These are phyloP conservation scores for Cystofilobasidium macerans DNA, from an alignment of 768 basidiomycete genomes.

Conservation along the genomic window DNA sequence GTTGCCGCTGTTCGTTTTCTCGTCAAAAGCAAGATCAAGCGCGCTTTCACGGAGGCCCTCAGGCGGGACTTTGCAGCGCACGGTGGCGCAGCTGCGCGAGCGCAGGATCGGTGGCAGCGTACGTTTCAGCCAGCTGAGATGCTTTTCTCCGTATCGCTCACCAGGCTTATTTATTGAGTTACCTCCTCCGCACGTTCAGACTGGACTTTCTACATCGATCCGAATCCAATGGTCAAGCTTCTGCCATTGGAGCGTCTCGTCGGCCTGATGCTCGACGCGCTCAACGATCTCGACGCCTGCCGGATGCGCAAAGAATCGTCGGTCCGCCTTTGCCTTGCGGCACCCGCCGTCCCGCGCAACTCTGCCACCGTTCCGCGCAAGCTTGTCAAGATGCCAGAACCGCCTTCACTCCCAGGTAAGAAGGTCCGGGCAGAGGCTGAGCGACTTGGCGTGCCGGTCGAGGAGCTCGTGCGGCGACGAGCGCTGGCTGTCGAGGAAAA, in stretches of 20 bases:
- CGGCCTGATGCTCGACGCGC: not conserved
- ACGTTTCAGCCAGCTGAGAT: not conserved
- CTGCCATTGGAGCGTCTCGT: not conserved
- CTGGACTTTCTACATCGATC: not conserved
- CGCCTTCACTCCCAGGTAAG: too few species aligned
- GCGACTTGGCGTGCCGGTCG: too few species aligned
- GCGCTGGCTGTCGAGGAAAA: too few species aligned
- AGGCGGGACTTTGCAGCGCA: not conserved
- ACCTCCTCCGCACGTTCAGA: not conserved
- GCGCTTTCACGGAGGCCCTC: not conserved
- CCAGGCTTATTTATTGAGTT: not conserved
- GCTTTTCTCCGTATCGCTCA: too few species aligned
- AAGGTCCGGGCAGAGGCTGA: too few species aligned
- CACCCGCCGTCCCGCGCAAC: too few species aligned
- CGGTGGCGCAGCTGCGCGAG: not conserved
- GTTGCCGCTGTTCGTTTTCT: not conserved
- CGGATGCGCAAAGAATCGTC: too few species aligned
- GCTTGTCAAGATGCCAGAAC: too few species aligned
- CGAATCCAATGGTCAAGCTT: not conserved
- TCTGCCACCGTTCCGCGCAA: too few species aligned
- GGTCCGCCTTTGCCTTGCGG: too few species aligned
- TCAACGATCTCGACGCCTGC: not conserved
- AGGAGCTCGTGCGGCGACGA: too few species aligned
- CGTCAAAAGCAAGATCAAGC: not conserved
- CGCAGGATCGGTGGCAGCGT: not conserved